Evolutionary conservation across 208 protist species (phyloP).

Genomic region (Acanthamoeba rhysodes): DNA sequence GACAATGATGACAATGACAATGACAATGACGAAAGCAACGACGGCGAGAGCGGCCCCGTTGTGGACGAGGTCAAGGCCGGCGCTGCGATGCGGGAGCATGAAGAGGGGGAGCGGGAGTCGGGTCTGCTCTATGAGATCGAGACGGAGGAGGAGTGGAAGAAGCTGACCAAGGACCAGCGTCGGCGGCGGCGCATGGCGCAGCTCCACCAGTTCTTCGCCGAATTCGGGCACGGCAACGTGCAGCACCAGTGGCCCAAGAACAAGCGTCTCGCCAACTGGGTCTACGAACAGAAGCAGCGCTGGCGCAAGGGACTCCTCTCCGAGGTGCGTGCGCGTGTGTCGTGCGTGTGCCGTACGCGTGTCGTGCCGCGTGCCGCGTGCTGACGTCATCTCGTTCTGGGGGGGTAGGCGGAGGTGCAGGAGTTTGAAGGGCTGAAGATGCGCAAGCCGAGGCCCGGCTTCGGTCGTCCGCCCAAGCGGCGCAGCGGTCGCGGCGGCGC

Average conservation of each 20-base stretch:
- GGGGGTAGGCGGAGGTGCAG: constrained; percentile 86
- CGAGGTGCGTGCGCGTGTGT: not conserved
- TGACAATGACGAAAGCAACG: not conserved
- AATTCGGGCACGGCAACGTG: constrained; percentile 35
- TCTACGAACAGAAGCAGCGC: constrained; percentile 47
- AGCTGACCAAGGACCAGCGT: not conserved
- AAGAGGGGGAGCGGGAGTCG: not conserved
- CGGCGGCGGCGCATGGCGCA: not conserved
- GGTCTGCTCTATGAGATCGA: constrained; percentile 10
- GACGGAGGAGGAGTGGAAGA: constrained; percentile 42
- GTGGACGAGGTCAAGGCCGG: not conserved
- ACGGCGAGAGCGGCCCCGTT: not conserved
- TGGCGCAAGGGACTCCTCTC: constrained; percentile 8
- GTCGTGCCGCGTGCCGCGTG: not conserved
- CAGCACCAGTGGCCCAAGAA: constrained; percentile 26
- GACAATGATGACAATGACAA: not conserved
- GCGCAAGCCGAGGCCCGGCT: not conserved
- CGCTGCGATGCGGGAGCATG: not conserved
- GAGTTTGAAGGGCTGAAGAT: constrained; percentile 56
- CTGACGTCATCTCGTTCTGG: not conserved
- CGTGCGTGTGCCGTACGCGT: not conserved
- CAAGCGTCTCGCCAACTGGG: constrained; percentile 44
- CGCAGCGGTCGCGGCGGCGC: not conserved
- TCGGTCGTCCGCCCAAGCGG: constrained; percentile 18
- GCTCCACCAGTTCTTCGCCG: constrained; percentile 35